Conservation (phyloP, 208 protist species). For the Crithidia sp. region DNA sequence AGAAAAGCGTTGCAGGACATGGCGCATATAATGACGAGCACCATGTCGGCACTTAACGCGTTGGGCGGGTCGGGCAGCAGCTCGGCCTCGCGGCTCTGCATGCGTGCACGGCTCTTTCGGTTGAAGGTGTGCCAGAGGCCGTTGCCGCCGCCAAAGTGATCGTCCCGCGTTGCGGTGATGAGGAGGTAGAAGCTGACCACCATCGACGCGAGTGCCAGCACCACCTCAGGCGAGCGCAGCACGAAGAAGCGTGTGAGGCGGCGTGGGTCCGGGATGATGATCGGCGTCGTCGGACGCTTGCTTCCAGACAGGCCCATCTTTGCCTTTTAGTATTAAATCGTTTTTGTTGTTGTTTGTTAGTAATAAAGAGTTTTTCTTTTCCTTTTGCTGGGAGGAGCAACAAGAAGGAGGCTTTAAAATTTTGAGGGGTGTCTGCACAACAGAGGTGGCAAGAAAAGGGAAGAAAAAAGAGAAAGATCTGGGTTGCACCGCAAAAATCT, state of each 20-base stretch:
- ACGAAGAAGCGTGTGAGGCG: constrained; percentile 14
- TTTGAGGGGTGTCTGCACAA: too few species aligned
- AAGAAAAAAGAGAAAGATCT: neutral
- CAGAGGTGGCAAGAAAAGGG: neutral
- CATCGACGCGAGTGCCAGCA: constrained; percentile 5
- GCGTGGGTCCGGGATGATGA: constrained; percentile 26
- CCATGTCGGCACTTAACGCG: constrained; percentile 56
- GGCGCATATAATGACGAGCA: constrained; percentile 39
- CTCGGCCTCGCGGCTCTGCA: constrained; percentile 35
- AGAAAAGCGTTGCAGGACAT: constrained; percentile 45
- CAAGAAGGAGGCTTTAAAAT: too few species aligned
- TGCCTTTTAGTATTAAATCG: neutral
- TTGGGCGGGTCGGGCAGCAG: constrained; percentile 22
- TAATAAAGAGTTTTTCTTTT: constrained; percentile 1
- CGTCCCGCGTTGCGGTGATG: constrained; percentile 8
- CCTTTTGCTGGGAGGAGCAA: neutral
- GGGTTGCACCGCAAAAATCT: too few species aligned
- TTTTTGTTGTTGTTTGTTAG: neutral
- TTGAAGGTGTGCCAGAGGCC: constrained; percentile 29
- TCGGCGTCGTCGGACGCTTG: constrained; percentile 18
- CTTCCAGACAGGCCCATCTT: constrained; percentile 8
- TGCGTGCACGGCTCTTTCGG: constrained; percentile 22
- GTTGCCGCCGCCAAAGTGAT: constrained; percentile 9
- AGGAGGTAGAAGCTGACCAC: constrained; percentile 13
- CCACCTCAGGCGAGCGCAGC: constrained; percentile 26